Conservation (phyloP, 1,139 yeast species). For the Protomyces inundatus region DNA sequence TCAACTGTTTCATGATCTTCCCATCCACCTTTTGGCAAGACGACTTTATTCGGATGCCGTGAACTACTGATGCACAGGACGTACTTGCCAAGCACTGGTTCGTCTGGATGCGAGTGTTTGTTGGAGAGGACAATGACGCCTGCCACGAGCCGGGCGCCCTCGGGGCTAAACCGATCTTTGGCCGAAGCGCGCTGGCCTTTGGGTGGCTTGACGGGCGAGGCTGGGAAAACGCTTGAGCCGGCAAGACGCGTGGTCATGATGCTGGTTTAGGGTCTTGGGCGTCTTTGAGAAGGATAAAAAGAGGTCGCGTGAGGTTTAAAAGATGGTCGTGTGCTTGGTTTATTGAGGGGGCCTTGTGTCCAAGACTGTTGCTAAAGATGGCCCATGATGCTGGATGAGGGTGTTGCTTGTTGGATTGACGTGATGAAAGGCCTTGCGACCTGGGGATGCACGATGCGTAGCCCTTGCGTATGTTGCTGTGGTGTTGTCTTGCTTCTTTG, state of each 20-base stretch:
- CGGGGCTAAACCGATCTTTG: conserved; percentile 26
- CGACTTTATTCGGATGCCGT: conserved; percentile 54
- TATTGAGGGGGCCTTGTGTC: no score
- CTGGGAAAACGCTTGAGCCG: background rate
- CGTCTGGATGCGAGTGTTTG: conserved; percentile 44
- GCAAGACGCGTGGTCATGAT: background rate
- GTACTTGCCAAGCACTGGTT: conserved; percentile 17
- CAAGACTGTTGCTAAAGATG: background rate
- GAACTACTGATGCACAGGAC: conserved; percentile 76
- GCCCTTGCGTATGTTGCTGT: no score
- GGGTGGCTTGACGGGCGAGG: conserved; percentile 13
- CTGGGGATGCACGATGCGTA: no score
- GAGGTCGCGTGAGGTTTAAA: no score
- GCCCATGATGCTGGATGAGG: background rate
- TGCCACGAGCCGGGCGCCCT: conserved; percentile 79
- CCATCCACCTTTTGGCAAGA: conserved; percentile 93
- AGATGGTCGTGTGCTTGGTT: no score
- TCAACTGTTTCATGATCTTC: conserved; percentile 71
- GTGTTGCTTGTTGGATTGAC: no score
- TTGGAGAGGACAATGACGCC: conserved; percentile 75
- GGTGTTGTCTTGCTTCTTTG: no score
- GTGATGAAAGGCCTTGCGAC: no score
- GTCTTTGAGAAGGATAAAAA: no score
- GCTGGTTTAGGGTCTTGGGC: no score
- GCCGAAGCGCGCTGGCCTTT: conserved; percentile 9